Conservation (phyloP, 495 filamentous ascomycete species). For the Hypoxylon cercidicola region DNA sequence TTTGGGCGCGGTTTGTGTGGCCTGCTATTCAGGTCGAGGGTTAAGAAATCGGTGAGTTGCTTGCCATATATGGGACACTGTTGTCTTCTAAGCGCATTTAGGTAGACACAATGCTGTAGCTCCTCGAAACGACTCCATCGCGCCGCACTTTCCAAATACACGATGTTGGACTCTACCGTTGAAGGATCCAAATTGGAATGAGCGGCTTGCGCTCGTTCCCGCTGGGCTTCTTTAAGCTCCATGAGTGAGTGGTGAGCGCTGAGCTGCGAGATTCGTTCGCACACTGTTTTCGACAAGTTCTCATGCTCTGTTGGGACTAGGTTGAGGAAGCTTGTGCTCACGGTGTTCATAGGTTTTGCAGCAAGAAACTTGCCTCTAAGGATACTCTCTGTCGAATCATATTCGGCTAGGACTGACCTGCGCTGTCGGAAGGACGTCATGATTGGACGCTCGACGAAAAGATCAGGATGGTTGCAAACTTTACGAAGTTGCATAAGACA, state of each 20-base stretch:
- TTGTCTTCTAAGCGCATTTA: constrained; percentile 83
- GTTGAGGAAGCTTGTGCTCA: constrained; percentile 83
- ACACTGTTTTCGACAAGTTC: constrained; percentile 66
- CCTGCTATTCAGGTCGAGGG: constrained; percentile 66
- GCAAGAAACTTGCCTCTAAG: constrained; percentile 74
- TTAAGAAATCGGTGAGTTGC: constrained; percentile 75
- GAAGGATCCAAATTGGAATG: constrained; percentile 68
- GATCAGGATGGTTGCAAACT: constrained; percentile 98
- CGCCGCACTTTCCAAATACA: constrained; percentile 76
- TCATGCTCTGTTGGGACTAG: constrained; percentile 80
- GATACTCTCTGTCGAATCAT: constrained; percentile 76
- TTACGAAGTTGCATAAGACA: constrained; percentile 98
- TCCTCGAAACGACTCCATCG: constrained; percentile 79
- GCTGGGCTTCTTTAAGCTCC: constrained; percentile 70
- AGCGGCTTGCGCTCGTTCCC: constrained; percentile 67
- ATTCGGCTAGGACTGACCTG: constrained; percentile 81
- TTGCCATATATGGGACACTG: constrained; percentile 83
- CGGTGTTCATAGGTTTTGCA: constrained; percentile 70
- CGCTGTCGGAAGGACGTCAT: constrained; percentile 96
- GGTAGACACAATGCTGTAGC: constrained; percentile 79
- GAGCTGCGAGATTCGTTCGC: constrained; percentile 69
- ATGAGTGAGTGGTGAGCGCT: constrained; percentile 71
- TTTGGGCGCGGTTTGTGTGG: constrained; percentile 66
- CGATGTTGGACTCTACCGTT: constrained; percentile 73
- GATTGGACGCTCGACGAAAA: constrained; percentile 98